Evolutionary conservation across 1,139 yeast genomes (phyloP), one percentile per base, ranked within the genome.

Genomic region (Taphrina populina): DNA sequence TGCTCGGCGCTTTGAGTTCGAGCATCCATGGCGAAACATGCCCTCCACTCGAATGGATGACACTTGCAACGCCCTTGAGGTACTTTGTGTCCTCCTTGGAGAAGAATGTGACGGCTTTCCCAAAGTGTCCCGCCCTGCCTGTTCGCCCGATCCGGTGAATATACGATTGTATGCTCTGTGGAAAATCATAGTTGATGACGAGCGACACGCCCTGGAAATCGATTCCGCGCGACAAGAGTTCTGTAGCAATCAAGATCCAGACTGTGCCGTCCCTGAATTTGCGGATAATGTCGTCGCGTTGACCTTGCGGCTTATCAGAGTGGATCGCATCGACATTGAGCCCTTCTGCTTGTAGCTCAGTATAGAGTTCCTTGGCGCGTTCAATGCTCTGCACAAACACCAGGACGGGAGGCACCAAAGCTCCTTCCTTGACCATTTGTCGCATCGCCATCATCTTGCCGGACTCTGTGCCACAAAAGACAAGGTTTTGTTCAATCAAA

Each of bases 121-220:
- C 98, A 2, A 72, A 66, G 62, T 84, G 80, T 1, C 96, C 96
- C 51, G 92, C 96, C 76, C 99, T 83, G 62, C 98, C 99, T 1
- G 98, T 92, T 75, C 99, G 84, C 70, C 99, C 99, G 64, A 94
- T 88, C 72, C 99, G 80, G 70, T 94, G 99, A 41, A 94, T 96
- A 69, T 94, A 94, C 0, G 96, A 84, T 69, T 92, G 97, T 0
- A 97, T 88, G 52, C 85, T 80, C 64, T 83, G 88, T 13, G 99
- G 99, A 4, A 92, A 95, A 71, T 94, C 99, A 68, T 92, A 94
- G 70, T 94, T 94, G 63, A 94, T 86, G 30, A 94, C 97, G 60
- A 92, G 70, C 66, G 90, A 90, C 36, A 94, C 95, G 37, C 97
- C 97, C 67, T 88, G 88, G 73, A 94, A 94, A 71, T 94, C 98